Conservation (phyloP, 1,284 basidiomycete species). For the Cystobasidium pallidum region DNA sequence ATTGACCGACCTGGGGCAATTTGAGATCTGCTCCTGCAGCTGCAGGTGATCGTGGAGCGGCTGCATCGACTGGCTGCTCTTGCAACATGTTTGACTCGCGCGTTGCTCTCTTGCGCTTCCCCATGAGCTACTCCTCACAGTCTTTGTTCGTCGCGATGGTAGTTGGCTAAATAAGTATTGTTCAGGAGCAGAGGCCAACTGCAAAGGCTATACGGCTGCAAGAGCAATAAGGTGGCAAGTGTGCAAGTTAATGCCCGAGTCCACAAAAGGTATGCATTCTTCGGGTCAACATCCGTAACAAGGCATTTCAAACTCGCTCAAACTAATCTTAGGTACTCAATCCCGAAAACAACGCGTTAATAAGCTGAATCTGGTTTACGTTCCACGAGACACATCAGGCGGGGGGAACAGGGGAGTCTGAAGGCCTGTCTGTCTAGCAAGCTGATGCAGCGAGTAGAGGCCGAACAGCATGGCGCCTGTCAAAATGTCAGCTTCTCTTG, state of each 20-base stretch:
- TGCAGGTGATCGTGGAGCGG: constrained; percentile 20
- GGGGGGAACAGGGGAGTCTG: constrained; percentile 15
- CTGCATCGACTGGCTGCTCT: constrained; percentile 6
- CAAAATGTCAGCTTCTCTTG: background rate
- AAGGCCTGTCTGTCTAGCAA: constrained; percentile 28
- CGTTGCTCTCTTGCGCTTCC: constrained; percentile 28
- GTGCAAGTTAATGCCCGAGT: too few species aligned
- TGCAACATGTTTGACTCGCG: constrained; percentile 3
- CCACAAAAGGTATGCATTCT: too few species aligned
- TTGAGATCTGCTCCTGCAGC: constrained; percentile 14
- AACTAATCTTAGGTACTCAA: too few species aligned
- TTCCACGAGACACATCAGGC: background rate
- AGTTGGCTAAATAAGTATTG: too few species aligned
- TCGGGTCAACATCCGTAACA: too few species aligned
- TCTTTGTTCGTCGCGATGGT: background rate
- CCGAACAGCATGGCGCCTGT: constrained; percentile 29
- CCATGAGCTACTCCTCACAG: background rate
- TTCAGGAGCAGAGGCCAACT: too few species aligned
- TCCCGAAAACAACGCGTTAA: too few species aligned
- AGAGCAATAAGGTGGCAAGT: too few species aligned
- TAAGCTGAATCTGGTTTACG: background rate
- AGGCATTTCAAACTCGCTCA: too few species aligned
- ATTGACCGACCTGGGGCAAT: constrained; percentile 1
- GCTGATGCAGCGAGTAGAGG: constrained; percentile 24
- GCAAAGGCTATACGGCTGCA: too few species aligned